Conservation (phyloP, 1,139 yeast genomes). For the Trichomonascaceae sp. region DNA sequence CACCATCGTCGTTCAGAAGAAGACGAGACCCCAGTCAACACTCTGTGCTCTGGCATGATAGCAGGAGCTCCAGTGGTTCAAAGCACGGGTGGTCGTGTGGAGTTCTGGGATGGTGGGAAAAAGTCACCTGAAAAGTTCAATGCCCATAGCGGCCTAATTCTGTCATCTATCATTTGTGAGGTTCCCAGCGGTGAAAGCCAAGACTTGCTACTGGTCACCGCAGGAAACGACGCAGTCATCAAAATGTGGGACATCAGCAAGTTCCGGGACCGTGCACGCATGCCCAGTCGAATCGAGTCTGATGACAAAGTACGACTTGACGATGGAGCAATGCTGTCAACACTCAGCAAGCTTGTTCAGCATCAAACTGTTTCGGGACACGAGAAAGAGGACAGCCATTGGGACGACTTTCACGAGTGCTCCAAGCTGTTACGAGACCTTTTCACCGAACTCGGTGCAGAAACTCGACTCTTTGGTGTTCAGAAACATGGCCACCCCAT, state of each 20-base stretch:
- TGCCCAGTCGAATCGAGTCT: too few relatives aligned
- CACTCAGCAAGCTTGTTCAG: slow-evolving; percentile 48
- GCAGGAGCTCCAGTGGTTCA: slow-evolving; percentile 46
- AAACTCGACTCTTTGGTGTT: slow-evolving; percentile 59
- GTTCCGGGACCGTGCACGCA: too few relatives aligned
- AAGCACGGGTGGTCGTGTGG: slow-evolving; percentile 33
- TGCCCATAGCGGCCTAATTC: slow-evolving; percentile 23
- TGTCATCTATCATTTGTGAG: slow-evolving; percentile 9
- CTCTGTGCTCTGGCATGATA: slow-evolving; percentile 27
- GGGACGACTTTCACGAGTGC: slow-evolving; percentile 78
- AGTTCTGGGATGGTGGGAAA: slow-evolving; percentile 21
- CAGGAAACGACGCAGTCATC: slow-evolving; percentile 48
- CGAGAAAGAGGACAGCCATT: slow-evolving; percentile 37
- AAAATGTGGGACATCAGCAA: slow-evolving; percentile 43
- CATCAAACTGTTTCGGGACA: slow-evolving; percentile 68
- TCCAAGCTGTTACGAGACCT: slow-evolving; percentile 61
- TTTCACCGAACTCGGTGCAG: slow-evolving; percentile 61
- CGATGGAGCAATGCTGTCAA: slow-evolving; percentile 51
- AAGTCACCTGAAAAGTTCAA: slow-evolving; percentile 21
- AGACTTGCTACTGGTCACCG: slow-evolving; percentile 37
- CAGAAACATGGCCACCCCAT: slow-evolving; percentile 65
- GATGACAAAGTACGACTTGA: slow-evolving; percentile 13
- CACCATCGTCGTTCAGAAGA: background rate
- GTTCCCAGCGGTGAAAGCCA: background rate
- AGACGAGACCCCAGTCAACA: slow-evolving; percentile 20